A percentile compares a stretch with the other conserved stretches of the same genome.
Evolutionary conservation across 306 rosid species (phyloP).

Genomic region (Fagus sylvatica): DNA sequence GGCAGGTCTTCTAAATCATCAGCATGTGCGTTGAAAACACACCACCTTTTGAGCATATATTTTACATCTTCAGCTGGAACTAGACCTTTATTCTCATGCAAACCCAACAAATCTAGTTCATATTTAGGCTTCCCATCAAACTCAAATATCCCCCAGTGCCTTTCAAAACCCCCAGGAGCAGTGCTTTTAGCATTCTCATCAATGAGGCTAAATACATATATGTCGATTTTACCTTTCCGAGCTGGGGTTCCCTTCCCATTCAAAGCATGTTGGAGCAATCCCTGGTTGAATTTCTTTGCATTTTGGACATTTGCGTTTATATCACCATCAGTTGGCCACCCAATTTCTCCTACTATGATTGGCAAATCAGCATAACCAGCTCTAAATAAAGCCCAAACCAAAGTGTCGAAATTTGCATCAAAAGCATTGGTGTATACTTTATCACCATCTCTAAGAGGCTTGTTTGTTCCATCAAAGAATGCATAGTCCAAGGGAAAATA

Average conservation of each 20-base stretch:
- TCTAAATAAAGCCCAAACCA: conserved; percentile 55
- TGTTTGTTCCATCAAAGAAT: conserved; percentile 70
- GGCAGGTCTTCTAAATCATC: conserved; percentile 35
- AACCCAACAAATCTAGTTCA: conserved; percentile 61
- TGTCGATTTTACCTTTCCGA: conserved; percentile 50
- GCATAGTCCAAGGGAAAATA: conserved; percentile 88
- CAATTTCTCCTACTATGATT: conserved; percentile 76
- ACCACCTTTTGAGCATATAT: conserved; percentile 65
- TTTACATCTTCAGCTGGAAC: conserved; percentile 65
- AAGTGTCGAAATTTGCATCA: conserved; percentile 82
- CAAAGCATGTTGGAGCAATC: conserved; percentile 55
- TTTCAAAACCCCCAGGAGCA: conserved; percentile 79
- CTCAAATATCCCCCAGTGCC: conserved; percentile 95
- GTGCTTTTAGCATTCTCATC: conserved; percentile 73
- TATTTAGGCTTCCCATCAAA: conserved; percentile 94
- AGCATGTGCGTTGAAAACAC: conserved; percentile 53
- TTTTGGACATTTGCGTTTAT: conserved; percentile 51
- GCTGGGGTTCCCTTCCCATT: conserved; percentile 79
- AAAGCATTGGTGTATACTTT: conserved; percentile 71
- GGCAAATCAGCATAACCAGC: conserved; percentile 72
- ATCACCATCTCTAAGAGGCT: conserved; percentile 63
- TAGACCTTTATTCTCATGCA: conserved; percentile 37
- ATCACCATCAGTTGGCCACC: conserved; percentile 94
- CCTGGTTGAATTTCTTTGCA: conserved; percentile 75
- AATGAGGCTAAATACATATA: conserved; percentile 67